Conservation (phyloP, 2,329 filamentous ascomycete species). For the Phialocephala subalpina region DNA sequence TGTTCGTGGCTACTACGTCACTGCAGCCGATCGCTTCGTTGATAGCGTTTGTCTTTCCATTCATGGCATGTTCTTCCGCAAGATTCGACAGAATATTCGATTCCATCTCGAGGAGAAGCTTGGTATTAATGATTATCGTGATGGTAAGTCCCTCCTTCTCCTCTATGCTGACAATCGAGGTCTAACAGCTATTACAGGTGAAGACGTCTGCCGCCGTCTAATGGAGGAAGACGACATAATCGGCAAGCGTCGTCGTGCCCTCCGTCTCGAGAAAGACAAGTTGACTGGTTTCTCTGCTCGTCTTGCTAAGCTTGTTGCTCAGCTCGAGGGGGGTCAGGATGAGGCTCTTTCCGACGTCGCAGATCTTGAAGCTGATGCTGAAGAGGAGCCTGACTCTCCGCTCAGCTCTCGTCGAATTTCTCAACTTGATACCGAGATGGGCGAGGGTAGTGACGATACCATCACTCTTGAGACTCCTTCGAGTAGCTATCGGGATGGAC, state of each 20-base stretch:
- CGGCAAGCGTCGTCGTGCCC: background rate
- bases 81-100: constrained; percentile 12
- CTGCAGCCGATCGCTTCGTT: constrained; percentile 70
- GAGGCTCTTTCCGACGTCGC: background rate
- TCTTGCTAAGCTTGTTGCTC: background rate
- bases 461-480: no score
- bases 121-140: background rate
- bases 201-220: constrained; percentile 11
- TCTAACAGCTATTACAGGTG: background rate
- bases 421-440: no score
- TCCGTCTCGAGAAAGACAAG: constrained; percentile 7
- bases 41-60: constrained; percentile 50
- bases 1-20: constrained; percentile 73
- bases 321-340: background rate
- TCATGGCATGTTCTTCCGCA: constrained; percentile 13
- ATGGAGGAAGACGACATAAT: constrained; percentile 9
- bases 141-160: background rate
- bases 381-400: background rate
- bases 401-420: no score
- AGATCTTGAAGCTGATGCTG: background rate
- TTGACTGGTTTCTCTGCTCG: background rate
- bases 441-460: no score
- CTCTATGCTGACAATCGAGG: background rate
- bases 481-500: no score
- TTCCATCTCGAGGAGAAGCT: constrained; percentile 17